Evolutionary conservation across 148 eudicot species (phyloP).

Genomic region (Arbutus unedo): DNA sequence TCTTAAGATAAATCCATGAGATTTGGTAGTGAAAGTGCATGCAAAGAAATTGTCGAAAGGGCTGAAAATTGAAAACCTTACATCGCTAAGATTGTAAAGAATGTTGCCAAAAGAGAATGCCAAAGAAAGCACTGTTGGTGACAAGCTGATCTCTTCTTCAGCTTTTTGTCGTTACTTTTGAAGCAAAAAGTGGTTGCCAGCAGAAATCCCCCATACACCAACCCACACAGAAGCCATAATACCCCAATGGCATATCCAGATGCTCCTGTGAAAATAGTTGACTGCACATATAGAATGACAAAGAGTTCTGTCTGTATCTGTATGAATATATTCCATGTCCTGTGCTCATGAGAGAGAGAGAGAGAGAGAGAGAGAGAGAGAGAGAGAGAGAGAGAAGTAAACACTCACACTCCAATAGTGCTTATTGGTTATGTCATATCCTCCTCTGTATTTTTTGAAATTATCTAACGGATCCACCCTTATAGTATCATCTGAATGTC

Average conservation of each 20-base stretch:
- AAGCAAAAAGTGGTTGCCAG: constrained; percentile 33
- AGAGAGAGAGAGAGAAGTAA: neutral
- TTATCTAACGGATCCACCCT: constrained; percentile 61
- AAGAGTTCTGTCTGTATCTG: neutral
- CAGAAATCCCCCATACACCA: constrained; percentile 36
- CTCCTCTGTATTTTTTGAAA: constrained; percentile 66
- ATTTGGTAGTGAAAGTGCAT: neutral
- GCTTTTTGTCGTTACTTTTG: constrained; percentile 24
- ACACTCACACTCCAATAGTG: constrained; percentile 85
- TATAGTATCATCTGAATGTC: constrained; percentile 34
- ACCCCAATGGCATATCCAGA: constrained; percentile 51
- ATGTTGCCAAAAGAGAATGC: constrained; percentile 32
- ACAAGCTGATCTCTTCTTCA: constrained; percentile 35
- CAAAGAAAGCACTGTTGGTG: constrained; percentile 40
- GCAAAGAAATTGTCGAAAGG: neutral
- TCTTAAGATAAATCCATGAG: neutral
- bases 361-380: too few species aligned
- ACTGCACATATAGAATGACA: constrained; percentile 35
- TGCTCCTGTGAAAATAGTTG: constrained; percentile 59
- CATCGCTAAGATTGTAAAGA: constrained; percentile 52
- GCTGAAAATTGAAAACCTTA: constrained; percentile 27
- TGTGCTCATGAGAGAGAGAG: too few species aligned
- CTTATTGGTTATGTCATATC: constrained; percentile 54
- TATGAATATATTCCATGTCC: too few species aligned
- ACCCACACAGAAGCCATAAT: constrained; percentile 56